These are phyloP conservation scores for Ettlia oleoabundans DNA, from an alignment of 139 green algal species.

Conservation along the genomic window DNA sequence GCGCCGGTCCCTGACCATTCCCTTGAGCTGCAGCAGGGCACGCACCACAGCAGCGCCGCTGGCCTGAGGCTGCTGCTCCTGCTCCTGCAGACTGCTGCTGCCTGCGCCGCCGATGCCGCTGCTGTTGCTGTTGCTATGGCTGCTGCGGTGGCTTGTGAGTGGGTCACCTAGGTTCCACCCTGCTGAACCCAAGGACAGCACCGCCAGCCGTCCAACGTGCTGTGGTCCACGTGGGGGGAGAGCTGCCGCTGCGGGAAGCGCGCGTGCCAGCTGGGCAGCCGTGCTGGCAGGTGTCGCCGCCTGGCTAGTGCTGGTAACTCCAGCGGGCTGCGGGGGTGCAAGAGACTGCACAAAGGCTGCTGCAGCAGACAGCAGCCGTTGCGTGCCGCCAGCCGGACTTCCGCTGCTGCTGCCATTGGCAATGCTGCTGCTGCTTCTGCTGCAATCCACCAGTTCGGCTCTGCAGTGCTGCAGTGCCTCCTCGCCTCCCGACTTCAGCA, in stretches of 20 bases:
- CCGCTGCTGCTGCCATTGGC: neutral
- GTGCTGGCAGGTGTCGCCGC: neutral
- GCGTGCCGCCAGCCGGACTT: neutral
- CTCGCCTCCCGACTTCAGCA: constrained; percentile 42
- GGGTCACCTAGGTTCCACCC: constrained; percentile 42
- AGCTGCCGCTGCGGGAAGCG: neutral
- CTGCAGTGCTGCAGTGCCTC: constrained; percentile 38
- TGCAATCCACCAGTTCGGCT: neutral
- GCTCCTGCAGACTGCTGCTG: no score
- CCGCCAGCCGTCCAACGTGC: constrained; percentile 57
- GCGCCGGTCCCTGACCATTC: constrained; percentile 13
- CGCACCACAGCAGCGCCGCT: constrained; percentile 35
- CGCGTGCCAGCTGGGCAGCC: neutral
- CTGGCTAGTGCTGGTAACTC: no score
- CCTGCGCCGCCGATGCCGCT: constrained; percentile 38
- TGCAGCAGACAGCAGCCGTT: neutral
- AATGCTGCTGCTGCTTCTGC: neutral
- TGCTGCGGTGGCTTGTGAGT: neutral
- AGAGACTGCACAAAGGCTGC: constrained; percentile 16
- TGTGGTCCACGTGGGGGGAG: neutral
- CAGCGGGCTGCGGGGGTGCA: neutral
- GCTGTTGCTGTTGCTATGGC: constrained; percentile 4
- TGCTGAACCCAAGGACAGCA: constrained; percentile 58
- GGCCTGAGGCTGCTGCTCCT: no score
- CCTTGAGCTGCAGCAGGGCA: constrained; percentile 33